Conservation (phyloP, 345 rosid genomes). For the Conringia planisiliqua region DNA sequence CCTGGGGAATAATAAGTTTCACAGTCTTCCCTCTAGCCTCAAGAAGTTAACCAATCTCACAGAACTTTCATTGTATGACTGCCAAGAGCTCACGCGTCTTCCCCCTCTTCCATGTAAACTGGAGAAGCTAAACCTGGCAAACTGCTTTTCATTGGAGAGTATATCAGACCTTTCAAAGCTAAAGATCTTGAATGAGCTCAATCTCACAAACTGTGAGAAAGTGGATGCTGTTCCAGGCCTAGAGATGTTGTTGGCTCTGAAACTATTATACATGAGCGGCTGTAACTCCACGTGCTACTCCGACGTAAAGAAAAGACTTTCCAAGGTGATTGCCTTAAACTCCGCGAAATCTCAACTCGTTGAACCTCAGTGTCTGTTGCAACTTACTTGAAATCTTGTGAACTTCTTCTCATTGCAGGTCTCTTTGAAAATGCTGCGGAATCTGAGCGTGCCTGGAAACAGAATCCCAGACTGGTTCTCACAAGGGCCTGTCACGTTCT, state of each 20-base stretch:
- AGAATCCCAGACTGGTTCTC: slow-evolving; percentile 55
- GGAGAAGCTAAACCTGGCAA: slow-evolving; percentile 22
- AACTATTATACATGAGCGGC: slow-evolving; percentile 17
- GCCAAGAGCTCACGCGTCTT: slow-evolving; percentile 31
- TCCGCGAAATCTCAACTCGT: background rate
- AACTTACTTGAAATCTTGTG: background rate
- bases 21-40: slow-evolving; percentile 23
- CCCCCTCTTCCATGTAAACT: slow-evolving; percentile 23
- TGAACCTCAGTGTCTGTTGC: background rate
- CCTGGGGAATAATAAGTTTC: slow-evolving; percentile 23
- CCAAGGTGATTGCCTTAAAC: slow-evolving; percentile 1
- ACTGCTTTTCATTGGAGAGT: slow-evolving; percentile 27
- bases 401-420: slow-evolving; percentile 33
- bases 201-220: slow-evolving; percentile 24
- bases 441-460: slow-evolving; percentile 60
- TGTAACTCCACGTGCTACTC: background rate
- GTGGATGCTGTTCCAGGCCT: slow-evolving; percentile 26
- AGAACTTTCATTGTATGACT: slow-evolving; percentile 23
- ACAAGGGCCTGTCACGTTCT: slow-evolving; percentile 29
- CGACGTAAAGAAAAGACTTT: slow-evolving; percentile 20
- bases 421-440: slow-evolving; percentile 37
- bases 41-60: slow-evolving; percentile 7
- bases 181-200: background rate
- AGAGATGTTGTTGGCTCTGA: background rate
- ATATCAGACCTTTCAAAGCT: slow-evolving; percentile 16